These are phyloP conservation scores for Talaromyces sp. DNA, from an alignment of 2,329 filamentous ascomycete species.

Conservation along the genomic window DNA sequence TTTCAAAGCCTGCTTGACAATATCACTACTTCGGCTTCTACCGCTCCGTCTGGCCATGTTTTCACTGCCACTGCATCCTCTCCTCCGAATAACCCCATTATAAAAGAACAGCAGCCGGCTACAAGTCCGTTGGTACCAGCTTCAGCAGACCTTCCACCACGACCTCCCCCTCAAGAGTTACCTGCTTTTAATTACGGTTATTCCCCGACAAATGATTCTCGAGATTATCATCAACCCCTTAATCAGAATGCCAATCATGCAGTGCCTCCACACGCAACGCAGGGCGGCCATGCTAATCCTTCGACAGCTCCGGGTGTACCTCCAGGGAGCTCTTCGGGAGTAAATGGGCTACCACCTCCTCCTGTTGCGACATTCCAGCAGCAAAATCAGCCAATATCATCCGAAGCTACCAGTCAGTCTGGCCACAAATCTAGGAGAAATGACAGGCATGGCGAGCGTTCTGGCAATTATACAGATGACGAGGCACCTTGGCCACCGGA, in stretches of 20 bases:
- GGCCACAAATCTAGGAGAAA: slow-evolving; percentile 19
- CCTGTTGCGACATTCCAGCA: slow-evolving; percentile 35
- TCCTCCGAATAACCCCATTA: slow-evolving; percentile 23
- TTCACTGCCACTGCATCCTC: slow-evolving; percentile 18
- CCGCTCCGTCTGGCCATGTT: slow-evolving; percentile 20
- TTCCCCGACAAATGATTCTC: slow-evolving; percentile 31
- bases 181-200: slow-evolving; percentile 35
- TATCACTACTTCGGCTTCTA: slow-evolving; percentile 32
- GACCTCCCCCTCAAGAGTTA: slow-evolving; percentile 40
- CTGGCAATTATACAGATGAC: slow-evolving; percentile 25
- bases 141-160: slow-evolving; percentile 38
- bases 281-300: slow-evolving; percentile 16
- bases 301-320: slow-evolving; percentile 27
- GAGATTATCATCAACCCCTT: slow-evolving; percentile 34
- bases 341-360: slow-evolving; percentile 34
- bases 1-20: slow-evolving; percentile 46
- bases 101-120: slow-evolving; percentile 15
- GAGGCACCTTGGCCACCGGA: slow-evolving; percentile 45
- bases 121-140: slow-evolving; percentile 13
- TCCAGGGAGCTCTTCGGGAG: slow-evolving; percentile 29
- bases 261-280: slow-evolving; percentile 13
- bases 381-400: slow-evolving; percentile 13
- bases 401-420: slow-evolving; percentile 18
- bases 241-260: slow-evolving; percentile 23
- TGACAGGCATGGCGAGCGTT: slow-evolving; percentile 21